phyloP scores from a whole-genome alignment of 2,329 filamentous ascomycete genomes.

The Aspergillaceae sp. region DNA sequence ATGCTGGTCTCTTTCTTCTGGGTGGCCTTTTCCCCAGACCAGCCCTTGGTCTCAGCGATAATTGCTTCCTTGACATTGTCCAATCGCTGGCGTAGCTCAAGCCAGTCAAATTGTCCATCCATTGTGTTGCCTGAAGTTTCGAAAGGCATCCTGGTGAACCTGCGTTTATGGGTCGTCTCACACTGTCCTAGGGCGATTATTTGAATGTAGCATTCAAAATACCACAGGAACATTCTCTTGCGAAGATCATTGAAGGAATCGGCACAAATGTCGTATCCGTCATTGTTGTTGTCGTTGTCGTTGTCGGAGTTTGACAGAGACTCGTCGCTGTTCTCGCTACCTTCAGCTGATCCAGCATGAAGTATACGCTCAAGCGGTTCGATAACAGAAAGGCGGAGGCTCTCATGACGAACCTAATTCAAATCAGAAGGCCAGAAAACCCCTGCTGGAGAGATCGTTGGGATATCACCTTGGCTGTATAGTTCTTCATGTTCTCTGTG shows the following conservation, averaged over 20 bases:
- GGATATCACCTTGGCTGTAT: conserved; percentile 63
- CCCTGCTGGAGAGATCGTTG: background rate
- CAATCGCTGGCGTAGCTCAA: conserved; percentile 61
- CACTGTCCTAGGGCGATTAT: conserved; percentile 50
- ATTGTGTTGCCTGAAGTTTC: conserved; percentile 70
- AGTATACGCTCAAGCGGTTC: conserved; percentile 75
- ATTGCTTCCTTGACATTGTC: conserved; percentile 60
- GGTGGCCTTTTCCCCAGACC: conserved; percentile 56
- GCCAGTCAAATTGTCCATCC: conserved; percentile 79
- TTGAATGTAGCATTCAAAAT: conserved; percentile 76
- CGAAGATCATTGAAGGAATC: conserved; percentile 84
- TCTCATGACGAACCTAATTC: conserved; percentile 76
- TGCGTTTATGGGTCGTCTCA: conserved; percentile 54
- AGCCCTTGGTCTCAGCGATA: conserved; percentile 60
- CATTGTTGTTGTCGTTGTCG: conserved; percentile 22
- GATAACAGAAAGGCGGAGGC: conserved; percentile 75
- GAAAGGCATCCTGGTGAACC: conserved; percentile 80
- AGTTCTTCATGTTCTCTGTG: conserved; percentile 64
- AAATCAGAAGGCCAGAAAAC: background rate
- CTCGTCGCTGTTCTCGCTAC: no score
- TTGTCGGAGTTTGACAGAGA: conserved; percentile 24
- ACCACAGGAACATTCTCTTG: conserved; percentile 92
- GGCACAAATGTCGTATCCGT: background rate
- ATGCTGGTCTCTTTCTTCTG: conserved; percentile 62
- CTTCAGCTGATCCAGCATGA: conserved; percentile 50